phyloP scores from a whole-genome alignment of 2,329 filamentous ascomycete species.

The Domatiomyces catenatus region DNA sequence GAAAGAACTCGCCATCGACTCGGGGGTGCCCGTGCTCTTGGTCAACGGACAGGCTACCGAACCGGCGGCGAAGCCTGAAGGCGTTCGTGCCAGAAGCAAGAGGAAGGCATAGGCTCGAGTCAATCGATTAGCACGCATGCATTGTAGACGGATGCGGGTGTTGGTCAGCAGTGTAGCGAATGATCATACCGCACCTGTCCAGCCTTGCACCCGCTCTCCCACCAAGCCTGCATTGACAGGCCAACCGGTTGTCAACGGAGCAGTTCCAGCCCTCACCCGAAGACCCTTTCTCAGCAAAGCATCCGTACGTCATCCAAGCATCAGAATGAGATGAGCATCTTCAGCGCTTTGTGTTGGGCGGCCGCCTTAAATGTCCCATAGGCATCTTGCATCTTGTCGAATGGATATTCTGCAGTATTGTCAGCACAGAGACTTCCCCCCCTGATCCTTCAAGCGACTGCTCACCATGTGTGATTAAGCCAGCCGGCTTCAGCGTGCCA shows the following conservation, averaged over 20 bases:
- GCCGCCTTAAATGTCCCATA: constrained; percentile 31
- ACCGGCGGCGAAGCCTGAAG: constrained; percentile 16
- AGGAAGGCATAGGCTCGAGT: constrained; percentile 2
- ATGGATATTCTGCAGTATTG: constrained; percentile 24
- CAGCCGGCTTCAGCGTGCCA: constrained; percentile 27
- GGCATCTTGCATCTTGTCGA: constrained; percentile 29
- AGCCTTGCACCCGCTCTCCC: neutral
- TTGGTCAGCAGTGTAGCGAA: neutral
- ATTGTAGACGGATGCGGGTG: neutral
- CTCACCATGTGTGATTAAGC: constrained; percentile 34
- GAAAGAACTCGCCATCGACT: constrained; percentile 1
- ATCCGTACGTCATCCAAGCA: neutral
- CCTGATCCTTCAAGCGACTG: neutral
- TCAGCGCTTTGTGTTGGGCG: constrained; percentile 29
- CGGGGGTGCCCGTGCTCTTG: constrained; percentile 19
- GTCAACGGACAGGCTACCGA: constrained; percentile 27
- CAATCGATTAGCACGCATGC: neutral
- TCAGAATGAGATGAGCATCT: constrained; percentile 26
- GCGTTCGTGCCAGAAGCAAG: constrained; percentile 17
- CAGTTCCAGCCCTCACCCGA: neutral
- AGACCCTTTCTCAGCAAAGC: neutral
- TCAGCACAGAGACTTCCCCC: neutral
- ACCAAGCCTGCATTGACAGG: neutral
- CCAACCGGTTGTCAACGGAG: neutral
- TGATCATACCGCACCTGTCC: neutral